Percentiles rank a stretch among this genome's conserved stretches.
Conservation (phyloP, 1,284 basidiomycete genomes). For the Marasmius oreades region DNA sequence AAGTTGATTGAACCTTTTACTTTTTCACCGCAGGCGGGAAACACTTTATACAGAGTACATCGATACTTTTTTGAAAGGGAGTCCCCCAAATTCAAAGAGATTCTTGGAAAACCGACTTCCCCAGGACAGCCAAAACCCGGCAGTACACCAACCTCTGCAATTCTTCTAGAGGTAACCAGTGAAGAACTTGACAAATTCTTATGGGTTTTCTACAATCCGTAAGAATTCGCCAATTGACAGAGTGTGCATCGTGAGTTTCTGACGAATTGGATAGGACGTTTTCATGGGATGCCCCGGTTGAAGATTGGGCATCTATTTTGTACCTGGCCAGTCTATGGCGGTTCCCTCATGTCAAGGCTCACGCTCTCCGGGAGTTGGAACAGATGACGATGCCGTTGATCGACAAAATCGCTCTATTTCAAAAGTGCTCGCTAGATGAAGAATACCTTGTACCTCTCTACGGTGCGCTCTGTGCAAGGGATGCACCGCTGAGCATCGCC, state of each 20-base stretch:
- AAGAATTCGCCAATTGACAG: conserved; percentile 21
- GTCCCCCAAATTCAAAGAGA: conserved; percentile 48
- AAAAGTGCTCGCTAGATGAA: conserved; percentile 40
- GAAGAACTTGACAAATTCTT: conserved; percentile 53
- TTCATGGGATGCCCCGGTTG: conserved; percentile 47
- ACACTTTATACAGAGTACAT: conserved; percentile 44
- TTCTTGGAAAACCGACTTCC: conserved; percentile 29
- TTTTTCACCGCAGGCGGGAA: conserved; percentile 35
- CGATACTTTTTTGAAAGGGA: conserved; percentile 60
- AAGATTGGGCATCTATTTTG: conserved; percentile 51
- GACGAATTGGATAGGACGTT: conserved; percentile 38
- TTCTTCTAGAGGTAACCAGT: conserved; percentile 39
- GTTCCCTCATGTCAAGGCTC: conserved; percentile 45
- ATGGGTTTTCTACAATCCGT: conserved; percentile 69
- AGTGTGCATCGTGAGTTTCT: not conserved
- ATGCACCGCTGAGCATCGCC: conserved; percentile 37
- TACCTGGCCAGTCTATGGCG: conserved; percentile 45
- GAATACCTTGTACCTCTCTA: conserved; percentile 46
- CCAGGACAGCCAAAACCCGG: conserved; percentile 35
- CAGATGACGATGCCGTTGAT: conserved; percentile 40
- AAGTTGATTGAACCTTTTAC: conserved; percentile 15
- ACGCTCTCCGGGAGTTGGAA: conserved; percentile 46
- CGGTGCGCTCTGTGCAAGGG: conserved; percentile 41
- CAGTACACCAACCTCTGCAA: conserved; percentile 35
- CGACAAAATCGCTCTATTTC: conserved; percentile 48